Base-by-base conservation (phyloP, 192 early-diverging fungal species). In the Linnemannia zychae region DNA sequence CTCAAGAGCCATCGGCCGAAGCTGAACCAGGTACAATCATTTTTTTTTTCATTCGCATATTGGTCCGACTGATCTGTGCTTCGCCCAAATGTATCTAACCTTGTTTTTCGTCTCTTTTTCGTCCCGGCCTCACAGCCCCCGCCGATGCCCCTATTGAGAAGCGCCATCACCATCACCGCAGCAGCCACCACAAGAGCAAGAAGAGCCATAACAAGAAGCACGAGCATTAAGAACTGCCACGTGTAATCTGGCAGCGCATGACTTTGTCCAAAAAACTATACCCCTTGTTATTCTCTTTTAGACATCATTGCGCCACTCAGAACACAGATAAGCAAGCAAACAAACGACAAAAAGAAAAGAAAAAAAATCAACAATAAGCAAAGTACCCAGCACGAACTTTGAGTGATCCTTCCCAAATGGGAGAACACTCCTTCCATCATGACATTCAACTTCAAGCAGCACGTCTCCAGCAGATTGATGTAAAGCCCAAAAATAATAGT, bases 111-210 rank as follows among this genome's bases (percentile, higher is more conserved):
- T 31, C 3, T 20, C 18, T 38, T 40, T 44, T 38, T 40, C 18
- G 4, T 48, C 13, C 20, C n/a, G 24, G 17, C 53, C 11, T 73
- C 24, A n/a, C 22, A 73, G 71, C 47, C 34, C 37, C 67, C 7
- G 37, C 47, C 7, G 50, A 52, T 16, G 36, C 11, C 6, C 67
- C 67, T 13, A 6, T 60, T 18, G 18, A 6, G 28, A 77, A 77
- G 76, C 67, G 67, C 66, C 76, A 77, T 28, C 76, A 77, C 48
- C 76, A 77, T 49, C 76, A 77, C 50, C 63, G n/a, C 34, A 24
- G 11, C 38, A 63, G 47, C 60, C 22, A 50, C 31, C 6, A 66
- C 57, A 37, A 67, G 57, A 28, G 63, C 74, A 75, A 77, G 76
- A 53, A 60, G 76, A 31, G 18, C 34, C 63, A 76, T 28, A 37